Conservation (phyloP, 305 asterid species). For the Solanum chacoense region DNA sequence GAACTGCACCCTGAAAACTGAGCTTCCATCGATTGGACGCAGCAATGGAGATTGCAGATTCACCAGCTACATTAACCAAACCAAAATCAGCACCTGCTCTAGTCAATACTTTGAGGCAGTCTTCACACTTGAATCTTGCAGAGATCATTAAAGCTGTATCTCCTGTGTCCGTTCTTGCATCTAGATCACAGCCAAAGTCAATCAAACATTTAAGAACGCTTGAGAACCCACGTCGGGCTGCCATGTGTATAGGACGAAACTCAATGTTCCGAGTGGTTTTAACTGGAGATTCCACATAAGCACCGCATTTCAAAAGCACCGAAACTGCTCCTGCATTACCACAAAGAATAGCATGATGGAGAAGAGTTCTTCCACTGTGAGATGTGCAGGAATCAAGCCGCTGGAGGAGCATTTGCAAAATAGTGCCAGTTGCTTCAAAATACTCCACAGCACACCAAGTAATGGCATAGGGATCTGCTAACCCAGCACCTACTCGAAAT, state of each 20-base stretch:
- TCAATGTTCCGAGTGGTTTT: slow-evolving; percentile 35
- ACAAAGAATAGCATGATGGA: slow-evolving; percentile 79
- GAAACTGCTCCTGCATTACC: slow-evolving; percentile 41
- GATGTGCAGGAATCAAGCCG: slow-evolving; percentile 25
- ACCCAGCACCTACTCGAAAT: slow-evolving; percentile 71
- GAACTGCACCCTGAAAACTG: slow-evolving; percentile 43
- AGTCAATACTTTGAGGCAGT: slow-evolving; percentile 46
- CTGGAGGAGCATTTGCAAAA: slow-evolving; percentile 50
- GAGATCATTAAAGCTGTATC: slow-evolving; percentile 63
- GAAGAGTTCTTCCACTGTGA: slow-evolving; percentile 53
- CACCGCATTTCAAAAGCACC: slow-evolving; percentile 39
- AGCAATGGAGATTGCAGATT: slow-evolving; percentile 42
- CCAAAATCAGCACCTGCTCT: slow-evolving; percentile 75
- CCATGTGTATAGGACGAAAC: slow-evolving; percentile 57
- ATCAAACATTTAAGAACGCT: slow-evolving; percentile 38
- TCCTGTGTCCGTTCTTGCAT: slow-evolving; percentile 38
- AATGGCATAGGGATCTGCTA: slow-evolving; percentile 67
- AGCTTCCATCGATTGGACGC: slow-evolving; percentile 33
- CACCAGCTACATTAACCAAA: slow-evolving; percentile 40
- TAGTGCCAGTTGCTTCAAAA: slow-evolving; percentile 64
- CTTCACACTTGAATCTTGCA: slow-evolving; percentile 38
- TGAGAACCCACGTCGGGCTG: slow-evolving; percentile 54
- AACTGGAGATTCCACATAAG: slow-evolving; percentile 38
- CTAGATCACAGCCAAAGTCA: slow-evolving; percentile 50
- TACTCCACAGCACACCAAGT: slow-evolving; percentile 86